phyloP scores from a whole-genome alignment of 1,284 basidiomycete genomes.

The Mycena citricolor region DNA sequence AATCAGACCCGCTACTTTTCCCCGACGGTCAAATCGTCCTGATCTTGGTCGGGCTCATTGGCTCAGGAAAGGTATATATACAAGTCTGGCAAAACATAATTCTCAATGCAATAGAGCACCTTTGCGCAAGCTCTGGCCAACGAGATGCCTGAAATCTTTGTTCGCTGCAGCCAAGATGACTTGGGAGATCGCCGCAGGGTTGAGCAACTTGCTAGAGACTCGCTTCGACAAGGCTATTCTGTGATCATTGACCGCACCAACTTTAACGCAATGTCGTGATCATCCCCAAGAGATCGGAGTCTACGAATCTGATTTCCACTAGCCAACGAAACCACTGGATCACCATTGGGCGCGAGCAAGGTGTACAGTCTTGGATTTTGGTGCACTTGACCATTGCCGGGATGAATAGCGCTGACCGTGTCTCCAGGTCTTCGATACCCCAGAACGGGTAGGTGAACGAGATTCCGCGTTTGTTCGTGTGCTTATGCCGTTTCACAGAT shows the following conservation, averaged over 20 bases:
- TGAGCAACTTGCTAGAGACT: slow-evolving; percentile 51
- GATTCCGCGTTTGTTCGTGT: slow-evolving; percentile 18
- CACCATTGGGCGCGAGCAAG: slow-evolving; percentile 60
- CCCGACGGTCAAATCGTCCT: slow-evolving; percentile 45
- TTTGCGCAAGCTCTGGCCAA: slow-evolving; percentile 65
- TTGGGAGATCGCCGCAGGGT: slow-evolving; percentile 54
- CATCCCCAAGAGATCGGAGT: slow-evolving; percentile 1
- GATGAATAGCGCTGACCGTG: slow-evolving; percentile 14
- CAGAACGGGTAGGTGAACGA: slow-evolving; percentile 58
- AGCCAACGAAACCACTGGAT: slow-evolving; percentile 74
- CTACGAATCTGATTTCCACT: slow-evolving; percentile 9
- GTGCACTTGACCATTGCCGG: slow-evolving; percentile 30
- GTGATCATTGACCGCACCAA: slow-evolving; percentile 77
- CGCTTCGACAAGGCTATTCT: slow-evolving; percentile 53
- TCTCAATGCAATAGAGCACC: slow-evolving; percentile 49
- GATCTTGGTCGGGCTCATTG: slow-evolving; percentile 68
- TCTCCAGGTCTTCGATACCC: slow-evolving; percentile 54
- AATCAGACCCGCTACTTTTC: slow-evolving; percentile 11
- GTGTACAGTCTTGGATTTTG: slow-evolving; percentile 62
- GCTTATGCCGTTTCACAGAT: slow-evolving; percentile 39
- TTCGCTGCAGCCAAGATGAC: slow-evolving; percentile 72
- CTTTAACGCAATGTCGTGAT: slow-evolving; percentile 50
- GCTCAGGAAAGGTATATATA: slow-evolving; percentile 61
- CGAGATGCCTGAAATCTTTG: slow-evolving; percentile 55
- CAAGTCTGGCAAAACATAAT: not conserved